Percentiles rank a stretch among this genome's conserved stretches.
Conservation (phyloP, 495 filamentous ascomycete genomes). For the Cercophora sp. region DNA sequence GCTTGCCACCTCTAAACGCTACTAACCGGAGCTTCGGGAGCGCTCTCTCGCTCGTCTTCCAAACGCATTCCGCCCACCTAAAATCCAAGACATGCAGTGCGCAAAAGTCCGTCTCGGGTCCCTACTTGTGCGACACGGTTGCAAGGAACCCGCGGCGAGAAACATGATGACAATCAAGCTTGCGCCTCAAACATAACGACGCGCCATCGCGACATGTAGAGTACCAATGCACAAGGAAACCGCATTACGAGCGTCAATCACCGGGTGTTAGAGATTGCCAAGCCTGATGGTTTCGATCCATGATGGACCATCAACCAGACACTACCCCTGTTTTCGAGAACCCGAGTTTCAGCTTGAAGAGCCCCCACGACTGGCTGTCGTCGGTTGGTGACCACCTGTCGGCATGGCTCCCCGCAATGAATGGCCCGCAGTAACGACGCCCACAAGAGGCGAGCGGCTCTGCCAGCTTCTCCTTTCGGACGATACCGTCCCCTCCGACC, state of each 20-base stretch:
- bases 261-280: constrained; percentile 11
- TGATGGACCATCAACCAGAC: not conserved
- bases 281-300: constrained; percentile 6
- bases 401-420: not conserved
- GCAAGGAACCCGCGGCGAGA: too few species aligned
- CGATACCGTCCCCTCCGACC: not conserved
- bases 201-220: not conserved
- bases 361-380: too few species aligned
- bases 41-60: too few species aligned
- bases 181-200: not conserved
- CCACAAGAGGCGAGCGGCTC: not conserved
- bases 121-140: not conserved
- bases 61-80: not conserved
- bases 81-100: too few species aligned
- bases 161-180: constrained; percentile 4
- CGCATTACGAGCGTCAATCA: constrained; percentile 7
- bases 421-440: too few species aligned
- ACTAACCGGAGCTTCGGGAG: too few species aligned
- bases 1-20: too few species aligned
- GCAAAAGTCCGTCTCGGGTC: not conserved
- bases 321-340: constrained; percentile 7
- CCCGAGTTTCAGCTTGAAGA: constrained; percentile 27
- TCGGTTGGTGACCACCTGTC: not conserved
- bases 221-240: not conserved
- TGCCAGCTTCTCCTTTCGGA: not conserved